Evolutionary conservation across 208 protist genomes (phyloP), one percentile per base, ranked within the genome.

Genomic region (Leishmania martiniquensis): DNA sequence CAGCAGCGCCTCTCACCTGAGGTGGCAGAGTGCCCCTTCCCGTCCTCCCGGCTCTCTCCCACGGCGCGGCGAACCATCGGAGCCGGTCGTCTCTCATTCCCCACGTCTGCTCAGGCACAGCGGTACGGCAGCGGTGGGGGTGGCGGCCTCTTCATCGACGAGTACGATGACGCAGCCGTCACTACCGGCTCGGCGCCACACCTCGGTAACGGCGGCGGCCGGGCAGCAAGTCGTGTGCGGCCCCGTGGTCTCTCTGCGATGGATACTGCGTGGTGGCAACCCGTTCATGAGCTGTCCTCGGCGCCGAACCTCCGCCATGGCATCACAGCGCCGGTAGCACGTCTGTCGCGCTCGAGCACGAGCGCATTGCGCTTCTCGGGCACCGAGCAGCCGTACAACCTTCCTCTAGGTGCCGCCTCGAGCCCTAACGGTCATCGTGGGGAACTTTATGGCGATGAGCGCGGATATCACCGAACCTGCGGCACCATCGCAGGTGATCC

Each of bases 231-330:
- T 37, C 90, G 90, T 69, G 86, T 93, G 76, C 90, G 87, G 15
- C 82, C 76, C 45, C 84, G 90, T 44, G 86, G 90, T 47, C 74
- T 78, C 44, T 81, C 82, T 6, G 90, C 86, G 39, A 91, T 87
- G 81, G 90, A 93, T 68, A 45, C 84, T 7, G 62, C 77, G 7
- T 90, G 83, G 85, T 83, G 83, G 52, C 51, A 72, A 54, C 81
- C 85, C 1, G 52, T 76, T 72, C 80, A 29, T 4, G 77, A 76
- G 76, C 34, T 63, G 20, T 32, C 57, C 57, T 63, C 29, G 12
- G 57, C 57, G 4, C 57, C 57, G 57, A 63, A 63, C 29, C 57
- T 63, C 29, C 57, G 13, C 57, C 15, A 63, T 29, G 57, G 29
- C 17, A 0, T 29, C 37, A 4, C 57, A 63, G 29, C 29, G 29